Evolutionary conservation across 352 stramenopile species (phyloP).

Genomic region (Phytophthora citricola): DNA sequence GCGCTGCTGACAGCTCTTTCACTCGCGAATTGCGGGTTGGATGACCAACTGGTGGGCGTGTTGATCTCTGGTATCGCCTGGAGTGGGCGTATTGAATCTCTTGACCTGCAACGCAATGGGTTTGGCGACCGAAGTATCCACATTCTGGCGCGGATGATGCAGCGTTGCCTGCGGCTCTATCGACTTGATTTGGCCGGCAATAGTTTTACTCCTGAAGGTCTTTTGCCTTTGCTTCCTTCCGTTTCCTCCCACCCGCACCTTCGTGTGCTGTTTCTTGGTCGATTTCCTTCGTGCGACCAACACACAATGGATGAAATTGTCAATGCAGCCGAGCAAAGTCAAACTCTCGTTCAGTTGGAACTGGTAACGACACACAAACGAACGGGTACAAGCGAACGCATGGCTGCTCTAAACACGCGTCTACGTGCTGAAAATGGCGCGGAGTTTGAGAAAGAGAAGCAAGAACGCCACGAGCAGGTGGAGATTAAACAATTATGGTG

Average conservation of each 20-base stretch:
- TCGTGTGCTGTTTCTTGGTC: slow-evolving; percentile 41
- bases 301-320: slow-evolving; percentile 17
- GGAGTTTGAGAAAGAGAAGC: slow-evolving; percentile 17
- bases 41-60: slow-evolving; percentile 43
- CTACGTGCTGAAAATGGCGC: slow-evolving; percentile 9
- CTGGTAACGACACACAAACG: slow-evolving; percentile 17
- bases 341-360: slow-evolving; percentile 41
- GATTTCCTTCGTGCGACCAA: slow-evolving; percentile 19
- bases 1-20: slow-evolving; percentile 33
- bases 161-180: slow-evolving; percentile 38
- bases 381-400: slow-evolving; percentile 12
- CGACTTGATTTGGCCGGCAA: slow-evolving; percentile 52
- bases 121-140: slow-evolving; percentile 39
- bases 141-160: slow-evolving; percentile 42
- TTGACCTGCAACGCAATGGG: slow-evolving; percentile 47
- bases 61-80: slow-evolving; percentile 51
- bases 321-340: slow-evolving; percentile 26
- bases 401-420: slow-evolving; percentile 27
- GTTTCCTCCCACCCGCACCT: slow-evolving; percentile 30
- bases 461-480: slow-evolving; percentile 5
- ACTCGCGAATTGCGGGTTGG: slow-evolving; percentile 47
- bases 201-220: slow-evolving; percentile 33
- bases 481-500: slow-evolving; percentile 16
- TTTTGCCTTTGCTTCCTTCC: slow-evolving; percentile 26
- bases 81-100: slow-evolving; percentile 38